Conservation (phyloP, 2,329 filamentous ascomycete genomes). For the Botrytis deweyae region DNA sequence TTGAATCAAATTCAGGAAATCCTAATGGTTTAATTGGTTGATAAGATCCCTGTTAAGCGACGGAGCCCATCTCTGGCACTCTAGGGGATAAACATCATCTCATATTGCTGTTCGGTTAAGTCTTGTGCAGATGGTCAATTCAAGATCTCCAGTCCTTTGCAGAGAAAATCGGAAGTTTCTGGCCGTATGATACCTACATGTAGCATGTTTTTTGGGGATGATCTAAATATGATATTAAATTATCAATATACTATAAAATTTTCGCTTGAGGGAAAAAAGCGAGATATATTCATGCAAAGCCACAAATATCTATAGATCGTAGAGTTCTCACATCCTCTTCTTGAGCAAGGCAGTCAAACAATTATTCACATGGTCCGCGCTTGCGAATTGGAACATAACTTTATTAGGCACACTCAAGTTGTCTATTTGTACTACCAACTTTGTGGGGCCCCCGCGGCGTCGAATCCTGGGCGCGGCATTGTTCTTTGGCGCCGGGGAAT, state of each 20-base stretch:
- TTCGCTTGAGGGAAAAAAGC: rapidly evolving
- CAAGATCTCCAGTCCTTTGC: rapidly evolving
- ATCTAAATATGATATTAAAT: rapidly evolving
- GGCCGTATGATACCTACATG: background rate
- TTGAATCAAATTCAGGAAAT: too few species aligned
- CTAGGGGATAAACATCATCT: too few species aligned
- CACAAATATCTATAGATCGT: background rate
- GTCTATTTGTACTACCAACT: background rate
- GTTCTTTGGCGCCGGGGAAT: background rate
- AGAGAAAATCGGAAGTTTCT: background rate
- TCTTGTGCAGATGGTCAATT: background rate
- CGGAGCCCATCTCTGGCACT: too few species aligned
- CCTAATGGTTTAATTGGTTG: too few species aligned
- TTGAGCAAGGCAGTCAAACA: background rate
- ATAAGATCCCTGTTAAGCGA: too few species aligned
- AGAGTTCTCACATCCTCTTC: background rate
- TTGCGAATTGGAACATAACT: background rate
- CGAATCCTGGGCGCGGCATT: background rate
- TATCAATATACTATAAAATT: background rate
- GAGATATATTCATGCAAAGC: background rate
- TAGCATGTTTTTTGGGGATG: background rate
- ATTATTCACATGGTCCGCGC: background rate
- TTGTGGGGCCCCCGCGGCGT: background rate
- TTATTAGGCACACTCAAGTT: background rate
- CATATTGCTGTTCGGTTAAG: background rate